phyloP scores from a whole-genome alignment of 2,329 filamentous ascomycete genomes.

The Tolypocladium ophioglossoides region DNA sequence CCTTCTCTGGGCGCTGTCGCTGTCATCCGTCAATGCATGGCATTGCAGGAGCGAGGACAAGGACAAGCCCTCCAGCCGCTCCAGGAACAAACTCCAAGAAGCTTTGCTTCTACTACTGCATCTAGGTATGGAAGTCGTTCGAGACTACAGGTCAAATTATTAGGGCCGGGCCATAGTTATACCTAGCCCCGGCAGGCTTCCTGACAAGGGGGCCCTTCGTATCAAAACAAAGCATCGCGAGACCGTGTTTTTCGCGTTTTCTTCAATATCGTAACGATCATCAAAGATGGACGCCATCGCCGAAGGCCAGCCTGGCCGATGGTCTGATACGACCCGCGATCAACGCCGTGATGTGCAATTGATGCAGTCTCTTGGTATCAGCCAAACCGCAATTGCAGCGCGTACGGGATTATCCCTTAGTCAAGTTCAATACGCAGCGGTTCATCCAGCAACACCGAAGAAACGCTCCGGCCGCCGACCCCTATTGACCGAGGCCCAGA shows the following conservation, averaged over 20 bases:
- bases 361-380: background rate
- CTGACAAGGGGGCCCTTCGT: too few species aligned
- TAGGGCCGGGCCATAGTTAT: too few species aligned
- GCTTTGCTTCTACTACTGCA: background rate
- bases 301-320: background rate
- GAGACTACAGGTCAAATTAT: too few species aligned
- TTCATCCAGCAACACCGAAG: background rate
- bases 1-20: background rate
- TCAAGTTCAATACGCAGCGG: background rate
- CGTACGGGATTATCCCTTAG: background rate
- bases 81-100: background rate
- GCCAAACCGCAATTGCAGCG: background rate
- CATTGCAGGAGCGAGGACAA: background rate
- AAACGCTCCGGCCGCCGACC: background rate
- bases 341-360: background rate
- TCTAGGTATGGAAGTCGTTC: too few species aligned
- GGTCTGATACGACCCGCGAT: background rate
- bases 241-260: too few species aligned
- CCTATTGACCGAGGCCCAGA: background rate
- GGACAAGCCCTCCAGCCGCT: background rate
- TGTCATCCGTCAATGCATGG: background rate
- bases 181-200: too few species aligned
- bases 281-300: background rate
- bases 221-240: too few species aligned
- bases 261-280: too few species aligned